phyloP scores from a whole-genome alignment of 2,329 filamentous ascomycete species.

The Dothistroma septosporum region DNA sequence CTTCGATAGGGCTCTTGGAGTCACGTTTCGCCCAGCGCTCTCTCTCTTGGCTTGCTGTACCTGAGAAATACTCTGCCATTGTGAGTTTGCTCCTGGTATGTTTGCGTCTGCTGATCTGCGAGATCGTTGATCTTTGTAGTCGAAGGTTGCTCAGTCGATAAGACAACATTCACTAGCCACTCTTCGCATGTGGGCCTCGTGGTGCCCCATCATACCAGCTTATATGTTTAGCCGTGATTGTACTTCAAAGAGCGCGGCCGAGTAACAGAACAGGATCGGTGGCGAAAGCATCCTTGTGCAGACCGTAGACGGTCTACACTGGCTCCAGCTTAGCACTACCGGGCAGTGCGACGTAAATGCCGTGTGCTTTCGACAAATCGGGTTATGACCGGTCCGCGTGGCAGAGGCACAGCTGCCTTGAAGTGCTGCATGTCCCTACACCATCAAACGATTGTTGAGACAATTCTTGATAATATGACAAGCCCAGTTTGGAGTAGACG shows the following conservation, averaged over 20 bases:
- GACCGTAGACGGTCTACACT: not conserved
- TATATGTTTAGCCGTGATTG: not conserved
- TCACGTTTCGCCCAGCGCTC: constrained; percentile 8
- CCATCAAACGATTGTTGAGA: too few species aligned
- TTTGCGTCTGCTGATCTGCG: not conserved
- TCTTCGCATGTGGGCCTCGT: not conserved
- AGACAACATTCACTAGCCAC: not conserved
- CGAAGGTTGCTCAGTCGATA: not conserved
- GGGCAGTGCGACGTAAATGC: not conserved
- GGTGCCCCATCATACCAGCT: not conserved
- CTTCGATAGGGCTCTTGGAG: constrained; percentile 26
- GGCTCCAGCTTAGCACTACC: not conserved
- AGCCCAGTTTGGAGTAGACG: too few species aligned
- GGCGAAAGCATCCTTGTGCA: not conserved
- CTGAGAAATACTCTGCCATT: constrained; percentile 3
- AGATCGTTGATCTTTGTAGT: not conserved
- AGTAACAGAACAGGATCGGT: not conserved
- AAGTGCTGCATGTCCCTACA: too few species aligned
- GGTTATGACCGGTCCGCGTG: not conserved
- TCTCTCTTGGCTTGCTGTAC: not conserved
- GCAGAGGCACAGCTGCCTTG: not conserved
- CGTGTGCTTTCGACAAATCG: not conserved
- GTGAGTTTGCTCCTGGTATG: not conserved
- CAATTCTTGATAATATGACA: too few species aligned
- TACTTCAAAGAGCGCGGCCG: not conserved